These are phyloP conservation scores for Toxicodendron radicans DNA, from an alignment of 345 rosid genomes.

Conservation along the genomic window DNA sequence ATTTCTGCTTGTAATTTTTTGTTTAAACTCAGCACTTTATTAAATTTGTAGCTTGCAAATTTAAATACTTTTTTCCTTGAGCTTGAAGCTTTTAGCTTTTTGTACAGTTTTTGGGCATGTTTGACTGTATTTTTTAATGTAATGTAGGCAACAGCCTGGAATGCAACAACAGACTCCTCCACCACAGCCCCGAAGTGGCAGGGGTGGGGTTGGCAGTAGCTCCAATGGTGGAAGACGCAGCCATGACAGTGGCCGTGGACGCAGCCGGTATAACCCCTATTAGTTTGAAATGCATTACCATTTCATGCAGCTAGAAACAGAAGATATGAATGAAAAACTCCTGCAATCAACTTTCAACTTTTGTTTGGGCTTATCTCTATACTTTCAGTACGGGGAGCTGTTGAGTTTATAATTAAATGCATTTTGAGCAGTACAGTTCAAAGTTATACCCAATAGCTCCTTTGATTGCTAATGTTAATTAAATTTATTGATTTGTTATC, in stretches of 20 bases:
- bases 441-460: neutral
- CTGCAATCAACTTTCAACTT: neutral
- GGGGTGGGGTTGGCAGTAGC: conserved; percentile 51
- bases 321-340: neutral
- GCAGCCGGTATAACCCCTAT: conserved; percentile 75
- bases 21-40: too few species aligned
- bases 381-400: neutral
- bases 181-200: conserved; percentile 44
- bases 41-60: neutral
- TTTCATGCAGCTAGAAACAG: neutral
- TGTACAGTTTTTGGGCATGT: neutral
- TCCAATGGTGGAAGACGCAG: conserved; percentile 57
- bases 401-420: neutral
- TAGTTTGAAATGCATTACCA: conserved; percentile 19
- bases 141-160: conserved; percentile 91
- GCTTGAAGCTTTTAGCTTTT: neutral
- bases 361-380: neutral
- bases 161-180: conserved; percentile 51
- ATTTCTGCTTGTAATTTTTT: neutral
- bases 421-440: neutral
- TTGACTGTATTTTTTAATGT: conserved; percentile 13
- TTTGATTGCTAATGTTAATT: neutral
- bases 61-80: neutral
- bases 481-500: neutral
- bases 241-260: conserved; percentile 57